These are phyloP conservation scores for Scutellaria minor DNA, from an alignment of 257 asterid genomes.

Conservation along the genomic window DNA sequence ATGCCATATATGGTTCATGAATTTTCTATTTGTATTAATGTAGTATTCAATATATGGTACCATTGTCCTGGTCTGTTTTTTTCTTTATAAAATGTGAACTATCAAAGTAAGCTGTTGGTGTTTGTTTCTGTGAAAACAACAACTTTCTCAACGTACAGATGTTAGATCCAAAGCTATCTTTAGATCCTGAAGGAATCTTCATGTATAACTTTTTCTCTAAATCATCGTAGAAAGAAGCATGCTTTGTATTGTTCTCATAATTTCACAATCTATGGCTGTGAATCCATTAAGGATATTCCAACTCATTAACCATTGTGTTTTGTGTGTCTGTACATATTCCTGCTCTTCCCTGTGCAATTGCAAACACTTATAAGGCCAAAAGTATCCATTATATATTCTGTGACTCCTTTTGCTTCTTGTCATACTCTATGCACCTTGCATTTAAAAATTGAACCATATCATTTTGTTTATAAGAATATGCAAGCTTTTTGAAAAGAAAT, in stretches of 20 bases:
- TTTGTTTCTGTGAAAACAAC: too few relatives aligned
- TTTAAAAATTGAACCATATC: slow-evolving; percentile 22
- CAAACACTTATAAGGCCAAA: not conserved
- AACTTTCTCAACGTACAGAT: too few relatives aligned
- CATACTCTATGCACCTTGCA: slow-evolving; percentile 3
- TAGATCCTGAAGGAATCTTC: too few relatives aligned
- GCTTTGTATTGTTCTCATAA: not conserved
- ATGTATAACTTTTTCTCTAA: too few relatives aligned
- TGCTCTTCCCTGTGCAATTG: not conserved
- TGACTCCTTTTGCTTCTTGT: slow-evolving; percentile 6
- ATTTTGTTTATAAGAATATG: not conserved
- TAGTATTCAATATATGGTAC: not conserved
- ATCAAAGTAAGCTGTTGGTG: too few relatives aligned
- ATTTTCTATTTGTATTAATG: not conserved
- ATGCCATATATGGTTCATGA: slow-evolving; percentile 23
- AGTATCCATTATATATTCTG: not conserved
- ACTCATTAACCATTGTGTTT: not conserved
- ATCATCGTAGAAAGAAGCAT: too few relatives aligned
- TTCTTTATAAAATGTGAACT: too few relatives aligned
- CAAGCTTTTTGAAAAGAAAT: slow-evolving; percentile 17
- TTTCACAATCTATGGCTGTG: not conserved
- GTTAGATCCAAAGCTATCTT: too few relatives aligned
- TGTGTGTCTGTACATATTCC: not conserved
- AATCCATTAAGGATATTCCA: not conserved
- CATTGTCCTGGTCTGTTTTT: too few relatives aligned